Percentiles rank a stretch among this genome's conserved stretches.
phyloP scores from a whole-genome alignment of 345 rosid species.

The Sapria himalayana region DNA sequence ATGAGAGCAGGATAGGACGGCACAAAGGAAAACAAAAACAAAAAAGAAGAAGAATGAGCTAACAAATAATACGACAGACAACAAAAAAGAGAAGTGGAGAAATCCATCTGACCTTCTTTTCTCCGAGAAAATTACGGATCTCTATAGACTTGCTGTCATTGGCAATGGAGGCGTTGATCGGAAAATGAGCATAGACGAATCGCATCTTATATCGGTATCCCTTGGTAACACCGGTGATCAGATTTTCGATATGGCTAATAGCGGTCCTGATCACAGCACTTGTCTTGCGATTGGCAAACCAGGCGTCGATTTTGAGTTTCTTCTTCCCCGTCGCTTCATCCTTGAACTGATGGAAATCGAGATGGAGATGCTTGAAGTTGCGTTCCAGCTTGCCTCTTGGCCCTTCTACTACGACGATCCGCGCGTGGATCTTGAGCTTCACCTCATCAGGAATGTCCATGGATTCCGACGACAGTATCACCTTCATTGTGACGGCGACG shows the following conservation, averaged over 20 bases:
- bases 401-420: constrained; percentile 39
- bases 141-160: constrained; percentile 14
- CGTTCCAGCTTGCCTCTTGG: constrained; percentile 33
- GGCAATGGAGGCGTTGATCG: constrained; percentile 31
- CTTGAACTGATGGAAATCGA: constrained; percentile 26
- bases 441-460: constrained; percentile 52
- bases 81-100: neutral
- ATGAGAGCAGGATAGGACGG: no score
- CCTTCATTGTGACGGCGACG: no score
- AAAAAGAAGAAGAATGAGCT: neutral
- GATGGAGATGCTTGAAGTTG: constrained; percentile 46
- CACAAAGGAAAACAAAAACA: no score
- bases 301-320: constrained; percentile 17
- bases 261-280: constrained; percentile 22
- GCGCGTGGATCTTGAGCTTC: constrained; percentile 28
- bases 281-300: constrained; percentile 14
- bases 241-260: constrained; percentile 24
- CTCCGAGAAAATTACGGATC: constrained; percentile 35
- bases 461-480: constrained; percentile 33
- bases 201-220: constrained; percentile 43
- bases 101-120: constrained; percentile 16
- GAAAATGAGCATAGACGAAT: constrained; percentile 31
- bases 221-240: constrained; percentile 28
- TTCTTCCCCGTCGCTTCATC: constrained; percentile 9
- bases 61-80: neutral